Conservation (phyloP, 495 filamentous ascomycete species). For the Neurospora sp. region DNA sequence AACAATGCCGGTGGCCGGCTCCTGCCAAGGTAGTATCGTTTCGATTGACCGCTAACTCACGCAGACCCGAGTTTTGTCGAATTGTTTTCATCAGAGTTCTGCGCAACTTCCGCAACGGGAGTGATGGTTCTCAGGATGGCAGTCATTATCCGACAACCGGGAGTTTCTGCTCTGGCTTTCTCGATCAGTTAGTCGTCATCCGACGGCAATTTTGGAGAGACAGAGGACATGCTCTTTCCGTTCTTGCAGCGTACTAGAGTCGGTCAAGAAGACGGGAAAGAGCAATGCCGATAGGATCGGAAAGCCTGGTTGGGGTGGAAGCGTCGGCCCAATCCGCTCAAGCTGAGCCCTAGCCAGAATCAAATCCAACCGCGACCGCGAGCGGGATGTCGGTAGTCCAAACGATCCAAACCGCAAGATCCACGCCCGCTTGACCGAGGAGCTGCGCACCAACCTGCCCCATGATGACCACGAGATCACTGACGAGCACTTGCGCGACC, state of each 20-base stretch:
- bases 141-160: not conserved
- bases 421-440: constrained; percentile 26
- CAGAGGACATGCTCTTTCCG: not conserved
- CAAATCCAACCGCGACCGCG: not conserved
- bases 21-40: not conserved
- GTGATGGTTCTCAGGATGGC: not conserved
- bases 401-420: constrained; percentile 14
- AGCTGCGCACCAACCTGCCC: constrained; percentile 25
- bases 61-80: not conserved
- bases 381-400: not conserved
- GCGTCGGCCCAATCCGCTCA: not conserved
- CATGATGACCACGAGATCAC: constrained; percentile 20
- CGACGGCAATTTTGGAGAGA: not conserved
- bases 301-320: not conserved
- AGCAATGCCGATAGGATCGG: not conserved
- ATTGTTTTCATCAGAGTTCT: not conserved
- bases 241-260: not conserved
- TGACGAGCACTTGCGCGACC: constrained; percentile 18
- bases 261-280: not conserved
- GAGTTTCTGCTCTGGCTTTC: not conserved
- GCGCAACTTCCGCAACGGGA: not conserved
- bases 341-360: not conserved
- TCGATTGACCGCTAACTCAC: not conserved
- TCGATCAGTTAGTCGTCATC: not conserved
- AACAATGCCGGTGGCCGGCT: not conserved